phyloP scores from a whole-genome alignment of 768 basidiomycete genomes.

The Tricholomella constricta region DNA sequence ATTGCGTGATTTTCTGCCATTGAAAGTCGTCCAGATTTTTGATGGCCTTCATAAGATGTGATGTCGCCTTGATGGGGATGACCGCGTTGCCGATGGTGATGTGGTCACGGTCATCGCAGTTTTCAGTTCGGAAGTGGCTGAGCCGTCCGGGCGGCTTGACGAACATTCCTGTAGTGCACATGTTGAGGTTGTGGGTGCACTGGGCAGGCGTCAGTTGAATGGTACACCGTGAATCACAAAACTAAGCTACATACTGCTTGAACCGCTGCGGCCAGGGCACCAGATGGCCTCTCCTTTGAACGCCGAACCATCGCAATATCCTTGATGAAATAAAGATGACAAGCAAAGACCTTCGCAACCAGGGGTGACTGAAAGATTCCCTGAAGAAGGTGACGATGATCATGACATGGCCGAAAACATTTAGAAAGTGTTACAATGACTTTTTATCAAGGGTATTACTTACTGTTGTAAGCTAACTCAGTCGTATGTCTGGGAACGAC shows the following conservation, averaged over 20 bases:
- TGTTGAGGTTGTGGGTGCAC: not conserved
- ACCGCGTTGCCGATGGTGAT: not conserved
- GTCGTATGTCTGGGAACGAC: too few species aligned
- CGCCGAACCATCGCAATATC: not conserved
- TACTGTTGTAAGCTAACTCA: not conserved
- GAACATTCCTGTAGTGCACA: not conserved
- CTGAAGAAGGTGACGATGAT: too few species aligned
- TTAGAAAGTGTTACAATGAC: too few species aligned
- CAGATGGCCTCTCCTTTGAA: not conserved
- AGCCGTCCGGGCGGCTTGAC: not conserved
- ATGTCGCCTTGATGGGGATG: not conserved
- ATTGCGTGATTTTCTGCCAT: not conserved
- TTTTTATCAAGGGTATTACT: too few species aligned
- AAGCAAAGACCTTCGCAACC: not conserved
- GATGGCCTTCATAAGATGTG: not conserved
- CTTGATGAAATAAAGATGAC: not conserved
- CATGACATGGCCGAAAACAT: too few species aligned
- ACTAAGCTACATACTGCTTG: not conserved
- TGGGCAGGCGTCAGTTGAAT: not conserved
- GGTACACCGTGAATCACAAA: not conserved
- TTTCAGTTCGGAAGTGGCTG: not conserved
- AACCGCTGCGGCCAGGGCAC: not conserved
- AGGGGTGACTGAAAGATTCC: not conserved
- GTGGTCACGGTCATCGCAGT: not conserved
- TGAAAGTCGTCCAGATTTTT: not conserved